Evolutionary conservation across 305 asterid species (phyloP).

Genomic region (Coffea humblotiana): DNA sequence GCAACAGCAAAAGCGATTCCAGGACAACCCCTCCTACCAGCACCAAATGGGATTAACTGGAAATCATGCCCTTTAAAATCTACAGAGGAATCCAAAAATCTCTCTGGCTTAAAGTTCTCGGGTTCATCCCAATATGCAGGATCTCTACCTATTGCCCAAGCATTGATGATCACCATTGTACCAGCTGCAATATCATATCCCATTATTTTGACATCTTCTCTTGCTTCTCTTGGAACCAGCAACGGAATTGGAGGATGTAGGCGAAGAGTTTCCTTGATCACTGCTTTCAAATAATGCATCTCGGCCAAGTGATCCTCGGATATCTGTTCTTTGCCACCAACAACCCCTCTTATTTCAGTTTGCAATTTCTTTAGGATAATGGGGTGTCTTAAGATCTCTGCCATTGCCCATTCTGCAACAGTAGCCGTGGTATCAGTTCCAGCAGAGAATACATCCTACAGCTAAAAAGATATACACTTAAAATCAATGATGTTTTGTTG

Average conservation of each 20-base stretch:
- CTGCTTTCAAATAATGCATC: conserved; percentile 24
- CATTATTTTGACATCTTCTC: conserved; percentile 11
- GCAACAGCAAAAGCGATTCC: conserved; percentile 49
- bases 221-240: conserved; percentile 22
- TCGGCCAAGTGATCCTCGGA: conserved; percentile 11
- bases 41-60: conserved; percentile 51
- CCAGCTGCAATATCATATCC: conserved; percentile 9
- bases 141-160: not conserved
- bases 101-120: conserved; percentile 39
- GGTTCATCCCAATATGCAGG: conserved; percentile 40
- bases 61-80: conserved; percentile 57
- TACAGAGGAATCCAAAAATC: conserved; percentile 31
- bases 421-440: conserved; percentile 43
- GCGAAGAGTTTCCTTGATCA: conserved; percentile 15
- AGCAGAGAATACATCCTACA: conserved; percentile 34
- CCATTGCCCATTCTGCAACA: conserved; percentile 47
- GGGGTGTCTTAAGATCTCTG: conserved; percentile 39
- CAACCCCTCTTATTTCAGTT: conserved; percentile 1
- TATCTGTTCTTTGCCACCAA: not conserved
- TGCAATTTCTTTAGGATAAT: conserved; percentile 17
- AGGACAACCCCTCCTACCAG: conserved; percentile 50
- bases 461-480: not conserved
- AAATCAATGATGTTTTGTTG: not conserved
- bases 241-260: conserved; percentile 20
- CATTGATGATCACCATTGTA: not conserved